Conservation (phyloP, 495 filamentous ascomycete genomes). For the Sabuloglossum arenarium region DNA sequence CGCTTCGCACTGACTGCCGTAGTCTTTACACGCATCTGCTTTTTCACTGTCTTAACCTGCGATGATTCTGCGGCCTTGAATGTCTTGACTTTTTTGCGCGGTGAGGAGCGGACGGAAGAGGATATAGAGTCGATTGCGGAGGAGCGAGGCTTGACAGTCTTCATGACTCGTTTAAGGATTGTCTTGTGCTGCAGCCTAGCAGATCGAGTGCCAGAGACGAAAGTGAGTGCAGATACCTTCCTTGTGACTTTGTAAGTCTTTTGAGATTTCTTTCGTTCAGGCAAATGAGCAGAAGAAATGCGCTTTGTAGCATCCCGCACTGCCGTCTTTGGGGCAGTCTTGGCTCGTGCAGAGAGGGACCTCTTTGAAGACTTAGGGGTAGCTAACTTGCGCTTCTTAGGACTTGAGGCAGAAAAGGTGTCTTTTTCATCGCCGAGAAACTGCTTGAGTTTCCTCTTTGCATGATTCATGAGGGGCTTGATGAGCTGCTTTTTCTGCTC, state of each 20-base stretch:
- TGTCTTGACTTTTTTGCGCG: background rate
- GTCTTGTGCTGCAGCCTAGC: background rate
- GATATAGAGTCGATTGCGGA: background rate
- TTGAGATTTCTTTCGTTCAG: background rate
- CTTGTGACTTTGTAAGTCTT: background rate
- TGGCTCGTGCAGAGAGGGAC: background rate
- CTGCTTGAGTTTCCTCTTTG: background rate
- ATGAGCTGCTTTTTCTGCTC: slow-evolving; percentile 7
- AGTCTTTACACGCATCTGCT: background rate
- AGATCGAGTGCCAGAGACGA: background rate
- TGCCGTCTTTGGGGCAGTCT: background rate
- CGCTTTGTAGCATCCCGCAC: background rate
- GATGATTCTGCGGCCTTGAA: background rate
- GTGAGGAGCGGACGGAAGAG: background rate
- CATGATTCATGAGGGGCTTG: background rate
- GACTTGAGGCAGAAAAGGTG: background rate
- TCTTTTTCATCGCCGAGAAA: background rate
- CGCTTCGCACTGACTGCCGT: background rate
- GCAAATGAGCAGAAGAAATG: background rate
- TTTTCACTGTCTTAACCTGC: background rate
- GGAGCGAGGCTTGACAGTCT: background rate
- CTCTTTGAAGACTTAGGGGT: background rate
- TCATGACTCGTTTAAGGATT: background rate
- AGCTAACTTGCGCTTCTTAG: background rate
- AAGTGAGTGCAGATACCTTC: background rate